These are phyloP conservation scores for Metschnikowia reukaufii DNA, from an alignment of 805 yeast genomes.

Conservation along the genomic window DNA sequence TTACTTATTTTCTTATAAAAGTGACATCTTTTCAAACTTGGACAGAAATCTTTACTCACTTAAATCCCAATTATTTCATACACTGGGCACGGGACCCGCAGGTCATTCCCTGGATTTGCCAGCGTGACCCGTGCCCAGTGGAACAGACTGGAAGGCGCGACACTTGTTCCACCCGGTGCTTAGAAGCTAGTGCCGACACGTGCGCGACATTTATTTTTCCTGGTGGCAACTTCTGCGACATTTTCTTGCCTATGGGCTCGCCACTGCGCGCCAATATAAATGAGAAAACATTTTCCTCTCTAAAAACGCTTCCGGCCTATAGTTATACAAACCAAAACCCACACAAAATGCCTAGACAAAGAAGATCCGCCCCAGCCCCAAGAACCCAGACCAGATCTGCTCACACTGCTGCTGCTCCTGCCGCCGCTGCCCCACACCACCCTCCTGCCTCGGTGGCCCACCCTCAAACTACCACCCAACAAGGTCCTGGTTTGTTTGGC, in stretches of 20 bases:
- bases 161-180: background rate
- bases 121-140: no score
- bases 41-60: no score
- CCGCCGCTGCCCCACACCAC: conserved; percentile 20
- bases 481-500: conserved; percentile 83
- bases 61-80: no score
- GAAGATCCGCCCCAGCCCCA: conserved; percentile 48
- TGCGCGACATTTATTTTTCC: conserved; percentile 3
- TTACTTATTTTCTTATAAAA: no score
- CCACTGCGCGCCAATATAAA: conserved; percentile 9
- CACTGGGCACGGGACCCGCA: no score
- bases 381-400: conserved; percentile 65
- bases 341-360: conserved; percentile 49
- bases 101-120: no score
- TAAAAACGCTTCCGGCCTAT: background rate
- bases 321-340: background rate
- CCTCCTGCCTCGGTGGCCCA: conserved; percentile 42
- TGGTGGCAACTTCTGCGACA: conserved; percentile 7
- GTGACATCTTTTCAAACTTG: no score
- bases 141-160: background rate
- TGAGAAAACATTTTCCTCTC: conserved; percentile 7
- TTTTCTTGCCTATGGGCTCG: conserved; percentile 6
- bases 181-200: no score
- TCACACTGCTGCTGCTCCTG: conserved; percentile 70
- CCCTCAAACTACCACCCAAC: conserved; percentile 45